Conservation (phyloP, 2,329 filamentous ascomycete species). For the Ceratocystis eucalypticola region DNA sequence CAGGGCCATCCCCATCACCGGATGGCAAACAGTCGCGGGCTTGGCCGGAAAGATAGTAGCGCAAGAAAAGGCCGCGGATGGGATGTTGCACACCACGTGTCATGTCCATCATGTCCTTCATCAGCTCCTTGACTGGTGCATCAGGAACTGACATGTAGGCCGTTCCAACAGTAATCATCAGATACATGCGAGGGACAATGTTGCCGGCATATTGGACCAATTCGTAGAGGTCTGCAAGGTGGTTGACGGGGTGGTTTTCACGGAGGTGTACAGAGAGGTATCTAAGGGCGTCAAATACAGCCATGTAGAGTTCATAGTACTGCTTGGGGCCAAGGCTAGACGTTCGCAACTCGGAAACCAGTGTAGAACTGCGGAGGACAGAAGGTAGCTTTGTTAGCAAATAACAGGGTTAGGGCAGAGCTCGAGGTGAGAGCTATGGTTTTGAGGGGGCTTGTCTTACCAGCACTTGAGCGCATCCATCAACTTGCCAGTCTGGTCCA, state of each 20-base stretch:
- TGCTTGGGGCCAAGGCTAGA: slow-evolving; percentile 97
- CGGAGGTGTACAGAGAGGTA: slow-evolving; percentile 93
- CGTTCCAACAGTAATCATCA: slow-evolving; percentile 98
- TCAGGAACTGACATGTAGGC: slow-evolving; percentile 98
- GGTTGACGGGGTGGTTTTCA: slow-evolving; percentile 94
- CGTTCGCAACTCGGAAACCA: slow-evolving; percentile 95
- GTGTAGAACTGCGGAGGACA: slow-evolving; percentile 59
- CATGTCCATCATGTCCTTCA: slow-evolving; percentile 99
- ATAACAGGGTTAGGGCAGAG: background rate
- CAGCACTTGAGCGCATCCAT: slow-evolving; percentile 99
- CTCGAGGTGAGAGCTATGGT: background rate
- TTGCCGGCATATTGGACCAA: slow-evolving; percentile 97
- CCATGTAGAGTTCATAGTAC: slow-evolving; percentile 99
- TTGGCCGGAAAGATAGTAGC: slow-evolving; percentile 93
- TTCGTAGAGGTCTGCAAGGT: slow-evolving; percentile 95
- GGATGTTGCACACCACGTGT: slow-evolving; percentile 95
- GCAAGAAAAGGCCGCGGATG: slow-evolving; percentile 82
- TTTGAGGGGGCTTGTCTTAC: slow-evolving; percentile 39
- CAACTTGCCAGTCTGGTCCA: slow-evolving; percentile 93
- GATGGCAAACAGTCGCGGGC: slow-evolving; percentile 77
- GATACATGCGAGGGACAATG: slow-evolving; percentile 87
- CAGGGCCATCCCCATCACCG: slow-evolving; percentile 73
- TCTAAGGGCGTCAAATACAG: slow-evolving; percentile 92
- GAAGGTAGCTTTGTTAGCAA: background rate
- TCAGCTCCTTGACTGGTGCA: slow-evolving; percentile 97